A percentile compares a stretch with the other conserved stretches of the same genome.
Conservation (phyloP, 2,329 filamentous ascomycete species). For the Ascochyta clinopodiicola region DNA sequence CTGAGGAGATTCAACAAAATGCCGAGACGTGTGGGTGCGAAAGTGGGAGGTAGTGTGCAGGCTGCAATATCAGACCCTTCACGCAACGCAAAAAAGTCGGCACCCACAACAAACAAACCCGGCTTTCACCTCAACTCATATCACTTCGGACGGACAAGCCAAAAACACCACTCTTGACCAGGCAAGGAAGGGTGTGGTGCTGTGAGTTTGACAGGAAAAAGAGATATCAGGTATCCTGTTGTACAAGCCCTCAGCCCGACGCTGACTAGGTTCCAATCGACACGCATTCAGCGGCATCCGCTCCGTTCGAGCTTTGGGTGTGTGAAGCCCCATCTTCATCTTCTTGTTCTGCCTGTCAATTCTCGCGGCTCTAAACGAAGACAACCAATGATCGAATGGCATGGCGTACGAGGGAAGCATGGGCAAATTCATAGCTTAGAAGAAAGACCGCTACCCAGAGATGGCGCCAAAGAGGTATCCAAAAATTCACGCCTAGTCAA, state of each 20-base stretch:
- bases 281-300: no score
- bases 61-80: conserved; percentile 8
- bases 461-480: conserved; percentile 52
- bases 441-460: conserved; percentile 49
- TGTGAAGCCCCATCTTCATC: not conserved
- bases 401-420: conserved; percentile 21
- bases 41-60: not conserved
- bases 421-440: conserved; percentile 34
- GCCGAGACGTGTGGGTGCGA: not conserved
- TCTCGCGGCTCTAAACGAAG: no score
- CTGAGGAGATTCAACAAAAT: not conserved
- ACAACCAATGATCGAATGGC: not conserved
- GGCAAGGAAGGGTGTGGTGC: not conserved
- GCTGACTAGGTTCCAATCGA: no score
- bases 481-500: conserved; percentile 45
- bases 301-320: not conserved
- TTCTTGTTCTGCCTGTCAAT: not conserved
- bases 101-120: conserved; percentile 26
- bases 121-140: conserved; percentile 16
- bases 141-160: not conserved
- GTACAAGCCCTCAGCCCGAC: not conserved
- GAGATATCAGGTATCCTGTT: not conserved
- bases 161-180: no score
- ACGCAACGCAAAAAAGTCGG: conserved; percentile 7
- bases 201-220: not conserved